Evolutionary conservation across 2,329 filamentous ascomycete species (phyloP).

Genomic region (Nannizziopsis arthrosporioides): DNA sequence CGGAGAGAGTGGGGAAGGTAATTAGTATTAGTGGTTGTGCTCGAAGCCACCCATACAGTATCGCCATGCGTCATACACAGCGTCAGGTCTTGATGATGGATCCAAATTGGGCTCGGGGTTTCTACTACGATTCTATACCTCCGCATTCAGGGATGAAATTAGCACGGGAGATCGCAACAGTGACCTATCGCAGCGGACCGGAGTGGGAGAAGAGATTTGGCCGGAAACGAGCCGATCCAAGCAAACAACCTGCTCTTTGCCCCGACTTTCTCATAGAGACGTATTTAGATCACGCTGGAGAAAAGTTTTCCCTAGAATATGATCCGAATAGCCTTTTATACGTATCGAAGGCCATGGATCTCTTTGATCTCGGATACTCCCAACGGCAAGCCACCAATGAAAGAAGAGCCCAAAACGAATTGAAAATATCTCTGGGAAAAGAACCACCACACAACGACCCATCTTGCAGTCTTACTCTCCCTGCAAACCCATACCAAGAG

Average conservation of each 20-base stretch:
- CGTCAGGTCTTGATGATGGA: constrained; percentile 99
- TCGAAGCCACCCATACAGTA: constrained; percentile 89
- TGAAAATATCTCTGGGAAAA: constrained; percentile 43
- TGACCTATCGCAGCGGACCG: constrained; percentile 90
- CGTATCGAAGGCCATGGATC: constrained; percentile 96
- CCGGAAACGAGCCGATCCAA: constrained; percentile 69
- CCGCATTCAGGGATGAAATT: constrained; percentile 97
- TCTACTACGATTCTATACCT: constrained; percentile 79
- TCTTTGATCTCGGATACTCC: constrained; percentile 75
- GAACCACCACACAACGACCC: constrained; percentile 30
- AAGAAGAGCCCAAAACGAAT: constrained; percentile 51
- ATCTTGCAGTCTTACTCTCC: constrained; percentile 69
- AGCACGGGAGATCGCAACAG: constrained; percentile 89
- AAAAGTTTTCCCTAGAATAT: constrained; percentile 96
- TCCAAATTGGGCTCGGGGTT: constrained; percentile 88
- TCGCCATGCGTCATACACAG: constrained; percentile 96
- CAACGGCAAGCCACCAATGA: constrained; percentile 53
- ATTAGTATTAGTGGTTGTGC: constrained; percentile 90
- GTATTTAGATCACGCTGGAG: constrained; percentile 92
- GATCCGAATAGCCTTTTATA: constrained; percentile 93
- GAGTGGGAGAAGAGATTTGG: constrained; percentile 97
- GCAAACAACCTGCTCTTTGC: constrained; percentile 81
- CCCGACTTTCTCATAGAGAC: constrained; percentile 97
- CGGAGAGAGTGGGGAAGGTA: constrained; percentile 66
- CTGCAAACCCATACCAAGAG: constrained; percentile 75